Conservation (phyloP, 1,139 yeast species). For the Taphrina communis region DNA sequence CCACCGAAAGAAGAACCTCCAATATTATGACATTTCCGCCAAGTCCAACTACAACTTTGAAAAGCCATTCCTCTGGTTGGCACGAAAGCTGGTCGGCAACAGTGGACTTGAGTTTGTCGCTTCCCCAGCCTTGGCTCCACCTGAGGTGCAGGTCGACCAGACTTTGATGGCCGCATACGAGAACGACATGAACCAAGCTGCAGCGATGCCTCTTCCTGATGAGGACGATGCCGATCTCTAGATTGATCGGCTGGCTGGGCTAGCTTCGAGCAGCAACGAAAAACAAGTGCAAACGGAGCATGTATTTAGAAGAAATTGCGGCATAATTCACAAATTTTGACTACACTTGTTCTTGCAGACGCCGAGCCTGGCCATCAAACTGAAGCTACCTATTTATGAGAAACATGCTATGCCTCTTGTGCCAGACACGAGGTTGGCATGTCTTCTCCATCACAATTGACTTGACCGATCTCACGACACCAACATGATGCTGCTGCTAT, state of each 20-base stretch:
- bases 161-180: conserved; percentile 97
- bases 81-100: conserved; percentile 98
- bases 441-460: no score
- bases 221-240: conserved; percentile 99
- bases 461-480: no score
- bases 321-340: conserved; percentile 15
- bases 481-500: no score
- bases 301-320: conserved; percentile 13
- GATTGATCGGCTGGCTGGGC: conserved; percentile 46
- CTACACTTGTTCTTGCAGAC: neutral
- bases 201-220: conserved; percentile 99
- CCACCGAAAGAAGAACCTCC: conserved; percentile 98
- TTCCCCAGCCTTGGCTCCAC: conserved; percentile 99
- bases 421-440: no score
- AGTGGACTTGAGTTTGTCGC: conserved; percentile 98
- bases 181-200: conserved; percentile 99
- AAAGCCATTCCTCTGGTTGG: conserved; percentile 99
- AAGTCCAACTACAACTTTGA: conserved; percentile 99
- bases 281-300: conserved; percentile 4
- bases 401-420: neutral
- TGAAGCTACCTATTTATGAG: neutral
- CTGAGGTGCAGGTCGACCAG: conserved; percentile 97
- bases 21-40: conserved; percentile 99
- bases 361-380: no score
- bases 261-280: conserved; percentile 2